Percentiles rank a stretch among this genome's conserved stretches.
phyloP scores from a whole-genome alignment of 106 monocot species.

The Alisma plantagoaquatica region DNA sequence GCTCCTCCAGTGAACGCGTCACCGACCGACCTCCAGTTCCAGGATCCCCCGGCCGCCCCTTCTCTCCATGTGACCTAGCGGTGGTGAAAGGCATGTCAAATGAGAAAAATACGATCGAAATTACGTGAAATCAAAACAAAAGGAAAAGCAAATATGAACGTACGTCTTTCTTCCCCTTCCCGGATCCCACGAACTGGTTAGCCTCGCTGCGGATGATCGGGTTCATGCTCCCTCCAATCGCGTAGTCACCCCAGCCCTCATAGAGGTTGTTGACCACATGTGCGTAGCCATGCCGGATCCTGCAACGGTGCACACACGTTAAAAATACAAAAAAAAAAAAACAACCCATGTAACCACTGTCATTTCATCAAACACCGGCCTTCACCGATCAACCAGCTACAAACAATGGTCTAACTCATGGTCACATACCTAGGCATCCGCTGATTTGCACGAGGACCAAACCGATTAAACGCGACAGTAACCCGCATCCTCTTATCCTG shows the following conservation, averaged over 20 bases:
- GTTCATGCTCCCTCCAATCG: slow-evolving; percentile 81
- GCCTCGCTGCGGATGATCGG: slow-evolving; percentile 60
- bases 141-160: background rate
- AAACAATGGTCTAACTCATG: background rate
- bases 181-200: slow-evolving; percentile 48
- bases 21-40: slow-evolving; percentile 52
- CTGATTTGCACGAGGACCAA: slow-evolving; percentile 23
- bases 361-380: no score
- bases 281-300: slow-evolving; percentile 66
- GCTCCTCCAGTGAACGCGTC: slow-evolving; percentile 66
- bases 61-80: slow-evolving; percentile 34
- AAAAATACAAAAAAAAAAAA: background rate
- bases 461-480: slow-evolving; percentile 23
- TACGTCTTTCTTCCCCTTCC: slow-evolving; percentile 34
- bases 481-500: slow-evolving; percentile 26
- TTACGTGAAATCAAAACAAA: background rate
- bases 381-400: background rate
- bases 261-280: slow-evolving; percentile 86
- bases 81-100: background rate
- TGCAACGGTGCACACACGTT: slow-evolving; percentile 3
- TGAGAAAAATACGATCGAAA: background rate
- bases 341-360: background rate
- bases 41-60: background rate
- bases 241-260: slow-evolving; percentile 65
- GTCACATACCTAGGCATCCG: slow-evolving; percentile 24